These are phyloP conservation scores for Chernovozyma sophiae-reginae DNA, from an alignment of 1,139 yeast species.

Conservation along the genomic window DNA sequence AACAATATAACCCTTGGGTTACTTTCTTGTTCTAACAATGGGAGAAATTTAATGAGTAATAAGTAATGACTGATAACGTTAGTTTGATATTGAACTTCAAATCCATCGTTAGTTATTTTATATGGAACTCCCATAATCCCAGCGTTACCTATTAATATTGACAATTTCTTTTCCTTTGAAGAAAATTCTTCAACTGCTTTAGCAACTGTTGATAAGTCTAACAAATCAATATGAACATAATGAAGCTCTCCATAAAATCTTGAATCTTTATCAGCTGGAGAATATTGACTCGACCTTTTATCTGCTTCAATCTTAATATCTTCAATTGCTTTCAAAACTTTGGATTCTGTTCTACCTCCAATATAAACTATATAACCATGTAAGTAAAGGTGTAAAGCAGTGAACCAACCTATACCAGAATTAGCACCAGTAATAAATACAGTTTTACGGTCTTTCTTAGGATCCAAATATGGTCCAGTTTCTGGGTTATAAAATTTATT, in stretches of 20 bases:
- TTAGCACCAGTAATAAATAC: slow-evolving; percentile 80
- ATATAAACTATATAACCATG: slow-evolving; percentile 77
- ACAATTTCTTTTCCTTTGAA: slow-evolving; percentile 23
- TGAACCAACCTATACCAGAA: slow-evolving; percentile 75
- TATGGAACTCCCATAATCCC: slow-evolving; percentile 40
- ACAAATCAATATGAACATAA: slow-evolving; percentile 30
- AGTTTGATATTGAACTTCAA: slow-evolving; percentile 42
- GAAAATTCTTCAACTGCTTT: slow-evolving; percentile 25
- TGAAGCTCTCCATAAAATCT: slow-evolving; percentile 25
- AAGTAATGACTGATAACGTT: slow-evolving; percentile 34
- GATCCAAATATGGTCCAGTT: slow-evolving; percentile 36
- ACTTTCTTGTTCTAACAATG: slow-evolving; percentile 18
- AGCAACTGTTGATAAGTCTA: slow-evolving; percentile 27
- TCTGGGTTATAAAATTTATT: slow-evolving; percentile 19
- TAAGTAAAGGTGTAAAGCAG: slow-evolving; percentile 67
- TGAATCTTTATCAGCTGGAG: slow-evolving; percentile 11
- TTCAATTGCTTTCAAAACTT: slow-evolving; percentile 52
- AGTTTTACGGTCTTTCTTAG: slow-evolving; percentile 45
- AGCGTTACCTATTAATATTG: slow-evolving; percentile 38
- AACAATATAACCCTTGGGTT: slow-evolving; percentile 32
- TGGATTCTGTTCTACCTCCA: slow-evolving; percentile 61
- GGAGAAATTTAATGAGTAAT: slow-evolving; percentile 28
- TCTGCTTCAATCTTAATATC: slow-evolving; percentile 54
- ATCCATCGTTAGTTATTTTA: slow-evolving; percentile 32
- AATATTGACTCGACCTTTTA: slow-evolving; percentile 19